Evolutionary conservation across 75 land plant genomes (phyloP).

Genomic region (Selaginella tamariscina): DNA sequence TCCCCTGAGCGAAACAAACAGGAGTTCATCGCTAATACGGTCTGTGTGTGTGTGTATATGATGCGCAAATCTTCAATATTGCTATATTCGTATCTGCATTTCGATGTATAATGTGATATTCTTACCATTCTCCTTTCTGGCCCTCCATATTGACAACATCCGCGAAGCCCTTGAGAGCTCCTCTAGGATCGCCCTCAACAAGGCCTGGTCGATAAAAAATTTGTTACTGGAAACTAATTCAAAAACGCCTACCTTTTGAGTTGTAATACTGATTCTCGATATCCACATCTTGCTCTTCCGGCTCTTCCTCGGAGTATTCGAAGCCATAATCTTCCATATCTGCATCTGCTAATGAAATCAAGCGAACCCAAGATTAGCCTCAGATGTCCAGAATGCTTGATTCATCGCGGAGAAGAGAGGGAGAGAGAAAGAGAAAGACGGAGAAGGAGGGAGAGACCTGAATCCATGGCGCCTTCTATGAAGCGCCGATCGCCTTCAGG

Average conservation of each 20-base stretch:
- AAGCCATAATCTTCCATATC: conserved; percentile 99
- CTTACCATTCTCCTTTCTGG: conserved; percentile 96
- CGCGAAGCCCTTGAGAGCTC: conserved; percentile 79
- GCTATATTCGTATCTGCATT: no score
- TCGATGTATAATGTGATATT: no score
- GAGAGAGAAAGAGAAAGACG: background rate
- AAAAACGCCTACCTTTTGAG: conserved; percentile 51
- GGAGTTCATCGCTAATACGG: no score
- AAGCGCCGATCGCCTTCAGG: background rate
- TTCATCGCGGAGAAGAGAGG: no score
- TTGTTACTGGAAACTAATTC: background rate
- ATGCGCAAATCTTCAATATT: no score
- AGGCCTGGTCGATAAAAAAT: conserved; percentile 34
- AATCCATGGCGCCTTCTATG: background rate
- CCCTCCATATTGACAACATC: conserved; percentile 95
- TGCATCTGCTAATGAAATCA: conserved; percentile 41
- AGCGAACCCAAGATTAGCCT: background rate
- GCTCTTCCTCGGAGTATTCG: conserved; percentile 95
- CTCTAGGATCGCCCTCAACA: conserved; percentile 88
- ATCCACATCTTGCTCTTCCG: conserved; percentile 94
- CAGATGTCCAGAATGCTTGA: background rate
- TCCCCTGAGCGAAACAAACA: conserved; percentile 46
- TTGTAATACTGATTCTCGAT: conserved; percentile 97
- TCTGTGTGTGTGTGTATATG: no score
- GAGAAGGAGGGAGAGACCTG: background rate